Evolutionary conservation across 2,329 filamentous ascomycete species (phyloP).

Genomic region (Myriosclerotinia scirpicola): DNA sequence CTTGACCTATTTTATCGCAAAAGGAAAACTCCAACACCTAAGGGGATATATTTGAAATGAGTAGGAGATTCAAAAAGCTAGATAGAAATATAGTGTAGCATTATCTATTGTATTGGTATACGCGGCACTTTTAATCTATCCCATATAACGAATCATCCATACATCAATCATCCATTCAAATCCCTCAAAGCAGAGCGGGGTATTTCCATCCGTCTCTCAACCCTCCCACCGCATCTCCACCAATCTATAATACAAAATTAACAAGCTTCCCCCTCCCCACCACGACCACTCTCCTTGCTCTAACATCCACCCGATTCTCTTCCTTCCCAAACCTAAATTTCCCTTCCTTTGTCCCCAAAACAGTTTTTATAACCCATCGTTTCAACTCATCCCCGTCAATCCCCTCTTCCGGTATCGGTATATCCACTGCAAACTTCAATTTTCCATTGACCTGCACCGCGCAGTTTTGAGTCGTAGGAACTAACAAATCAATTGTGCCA

Average conservation of each 20-base stretch:
- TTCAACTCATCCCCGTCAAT: conserved; percentile 49
- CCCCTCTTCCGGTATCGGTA: conserved; percentile 52
- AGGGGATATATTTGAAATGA: background rate
- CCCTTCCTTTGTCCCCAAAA: conserved; percentile 63
- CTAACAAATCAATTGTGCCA: conserved; percentile 51
- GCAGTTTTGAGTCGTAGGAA: conserved; percentile 53
- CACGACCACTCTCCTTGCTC: conserved; percentile 64
- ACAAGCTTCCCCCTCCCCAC: conserved; percentile 67
- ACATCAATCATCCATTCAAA: background rate
- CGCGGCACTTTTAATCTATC: background rate
- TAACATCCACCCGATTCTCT: conserved; percentile 47
- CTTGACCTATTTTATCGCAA: background rate
- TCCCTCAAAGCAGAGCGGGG: background rate
- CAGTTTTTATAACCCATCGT: conserved; percentile 60
- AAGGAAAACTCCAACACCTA: background rate
- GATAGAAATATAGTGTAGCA: background rate
- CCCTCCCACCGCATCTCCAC: background rate
- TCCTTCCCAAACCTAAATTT: conserved; percentile 47
- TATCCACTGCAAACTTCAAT: conserved; percentile 64
- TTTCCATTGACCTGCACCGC: conserved; percentile 83
- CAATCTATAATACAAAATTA: conserved; percentile 63
- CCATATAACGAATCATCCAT: background rate
- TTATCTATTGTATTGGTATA: background rate
- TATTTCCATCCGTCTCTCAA: background rate
- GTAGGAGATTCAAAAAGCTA: background rate